phyloP scores from a whole-genome alignment of 805 yeast genomes.

The Cephaloascus albidus region DNA sequence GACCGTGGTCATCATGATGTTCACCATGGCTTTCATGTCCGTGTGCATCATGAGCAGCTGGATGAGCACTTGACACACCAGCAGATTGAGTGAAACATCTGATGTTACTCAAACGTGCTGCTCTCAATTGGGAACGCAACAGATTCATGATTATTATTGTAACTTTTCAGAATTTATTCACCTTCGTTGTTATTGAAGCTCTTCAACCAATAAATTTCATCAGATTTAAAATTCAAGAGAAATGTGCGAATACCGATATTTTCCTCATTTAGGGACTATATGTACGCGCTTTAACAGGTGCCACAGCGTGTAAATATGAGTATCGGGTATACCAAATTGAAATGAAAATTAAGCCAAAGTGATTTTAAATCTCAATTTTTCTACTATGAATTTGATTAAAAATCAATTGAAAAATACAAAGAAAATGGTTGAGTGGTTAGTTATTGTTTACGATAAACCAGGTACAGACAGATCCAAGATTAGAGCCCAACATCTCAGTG shows the following conservation, averaged over 20 bases:
- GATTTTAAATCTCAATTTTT: too few species aligned
- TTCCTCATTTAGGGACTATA: too few species aligned
- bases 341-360: too few species aligned
- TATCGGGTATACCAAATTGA: too few species aligned
- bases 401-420: too few species aligned
- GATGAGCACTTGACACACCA: neutral
- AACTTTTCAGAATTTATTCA: neutral
- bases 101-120: neutral
- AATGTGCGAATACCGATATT: too few species aligned
- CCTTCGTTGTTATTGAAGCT: neutral
- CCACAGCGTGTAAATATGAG: too few species aligned
- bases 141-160: neutral
- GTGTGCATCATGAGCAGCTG: neutral
- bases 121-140: neutral
- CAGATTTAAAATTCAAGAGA: neutral
- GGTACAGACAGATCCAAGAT: conserved; percentile 43
- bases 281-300: too few species aligned
- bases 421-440: conserved; percentile 54
- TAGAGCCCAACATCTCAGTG: conserved; percentile 46
- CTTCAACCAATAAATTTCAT: neutral
- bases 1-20: neutral
- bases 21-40: neutral
- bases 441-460: conserved; percentile 62
- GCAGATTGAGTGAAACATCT: neutral
- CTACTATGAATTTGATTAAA: too few species aligned